These are phyloP conservation scores for Backusella parvicylindrica DNA, from an alignment of 192 early-diverging fungal genomes.

Conservation along the genomic window DNA sequence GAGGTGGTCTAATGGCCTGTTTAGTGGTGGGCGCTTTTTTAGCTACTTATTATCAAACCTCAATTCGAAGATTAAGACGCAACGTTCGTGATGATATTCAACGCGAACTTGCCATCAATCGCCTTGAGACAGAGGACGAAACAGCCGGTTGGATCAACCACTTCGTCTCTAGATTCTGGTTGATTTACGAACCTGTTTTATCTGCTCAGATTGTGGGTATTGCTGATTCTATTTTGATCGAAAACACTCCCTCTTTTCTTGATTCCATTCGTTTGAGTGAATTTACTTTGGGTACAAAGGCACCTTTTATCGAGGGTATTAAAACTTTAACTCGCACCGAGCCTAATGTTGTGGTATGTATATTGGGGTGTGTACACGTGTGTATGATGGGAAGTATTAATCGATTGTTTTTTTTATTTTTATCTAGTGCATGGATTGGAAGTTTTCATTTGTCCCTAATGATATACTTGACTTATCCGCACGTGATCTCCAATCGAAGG, in stretches of 20 bases:
- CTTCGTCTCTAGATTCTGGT: constrained; percentile 85
- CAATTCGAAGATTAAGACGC: constrained; percentile 64
- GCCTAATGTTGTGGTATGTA: constrained; percentile 63
- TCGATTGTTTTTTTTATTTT: not conserved
- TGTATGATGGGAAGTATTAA: not conserved
- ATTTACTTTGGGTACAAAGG: constrained; percentile 78
- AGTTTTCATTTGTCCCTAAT: constrained; percentile 79
- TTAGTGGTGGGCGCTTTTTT: constrained; percentile 39
- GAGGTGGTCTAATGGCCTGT: constrained; percentile 34
- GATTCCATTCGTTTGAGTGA: constrained; percentile 71
- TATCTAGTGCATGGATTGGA: constrained; percentile 84
- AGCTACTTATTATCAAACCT: constrained; percentile 72
- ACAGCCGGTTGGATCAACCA: constrained; percentile 87
- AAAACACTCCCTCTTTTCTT: constrained; percentile 75
- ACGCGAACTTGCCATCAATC: constrained; percentile 55
- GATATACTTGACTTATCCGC: constrained; percentile 71
- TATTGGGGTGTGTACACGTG: not conserved
- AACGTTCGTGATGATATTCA: constrained; percentile 66
- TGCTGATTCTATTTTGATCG: constrained; percentile 72
- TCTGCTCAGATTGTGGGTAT: constrained; percentile 67
- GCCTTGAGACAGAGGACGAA: constrained; percentile 50
- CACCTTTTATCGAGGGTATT: constrained; percentile 66
- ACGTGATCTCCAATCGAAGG: constrained; percentile 62
- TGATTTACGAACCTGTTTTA: constrained; percentile 85
- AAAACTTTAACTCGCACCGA: constrained; percentile 73